Evolutionary conservation across 2,329 filamentous ascomycete genomes (phyloP), one percentile per base, ranked within the genome.

Genomic region (Stachybotrys chlorohalonatus): DNA sequence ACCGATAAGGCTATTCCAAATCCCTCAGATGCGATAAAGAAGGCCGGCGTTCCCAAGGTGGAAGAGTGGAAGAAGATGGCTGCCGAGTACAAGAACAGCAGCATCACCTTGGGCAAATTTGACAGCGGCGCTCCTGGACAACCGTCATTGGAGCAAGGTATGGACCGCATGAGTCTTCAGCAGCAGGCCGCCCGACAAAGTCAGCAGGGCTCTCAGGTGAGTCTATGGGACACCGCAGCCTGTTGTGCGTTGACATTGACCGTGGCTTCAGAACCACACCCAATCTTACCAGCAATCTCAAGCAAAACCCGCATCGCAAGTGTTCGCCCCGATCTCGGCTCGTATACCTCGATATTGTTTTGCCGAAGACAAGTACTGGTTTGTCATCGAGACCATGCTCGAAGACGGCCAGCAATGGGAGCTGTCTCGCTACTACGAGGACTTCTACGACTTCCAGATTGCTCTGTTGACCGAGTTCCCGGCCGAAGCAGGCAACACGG

Each of bases 31-130:
- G 93, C 94, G 1, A 90, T 99, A 54, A 83, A 84, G 63, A 85
- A 86, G 62, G 94, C 94, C 1, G 92, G 93, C 17, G 92, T 99
- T 7, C 94, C 94, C 11, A 87, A 86, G 64, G 94, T 99, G 4
- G 94, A 99, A 68, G 94, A 99, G 65, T 99, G 94, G 94, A 99
- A 99, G 77, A 95, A 95, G 74, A 96, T 96, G 90, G 92, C 94
- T 0, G 93, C 93, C 54, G 93, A 96, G 60, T 99, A 99, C 74
- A 99, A 99, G 77, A 96, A 97, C 69, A 96, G 92, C 70, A 97
- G 94, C 73, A 97, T 99, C 67, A 93, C 92, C 0, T 76, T 99
- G 47, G 94, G 94, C 61, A 95, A 93, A 72, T 93, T 95, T 62
- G 90, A 93, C 63, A 77, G 82, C 54, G 68, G 66, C 8, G 57